Base-by-base conservation (phyloP, 768 basidiomycete species). In the Hygrophorus russula region DNA sequence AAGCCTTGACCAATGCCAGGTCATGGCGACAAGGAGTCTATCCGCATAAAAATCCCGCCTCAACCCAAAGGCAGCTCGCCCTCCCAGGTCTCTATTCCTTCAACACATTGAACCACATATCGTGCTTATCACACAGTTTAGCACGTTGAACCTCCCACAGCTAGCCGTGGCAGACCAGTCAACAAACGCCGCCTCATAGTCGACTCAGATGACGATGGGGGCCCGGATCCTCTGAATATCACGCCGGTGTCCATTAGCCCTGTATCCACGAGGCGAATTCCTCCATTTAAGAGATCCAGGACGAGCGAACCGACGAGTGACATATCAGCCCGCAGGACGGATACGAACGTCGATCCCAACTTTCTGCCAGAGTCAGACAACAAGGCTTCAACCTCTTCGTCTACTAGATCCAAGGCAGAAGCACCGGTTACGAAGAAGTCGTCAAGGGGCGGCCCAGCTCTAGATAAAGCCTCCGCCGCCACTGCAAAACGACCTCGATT, bases 401-500 rank as follows among this genome's bases (percentile, higher is more conserved):
- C 24, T 7, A 24, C 24, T 7, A 24, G 7, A 24, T 24, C 7
- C 24, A 24, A 24, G 24, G 24, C 24, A 24, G 24, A 24, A 24
- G 24, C 24, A 7, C 3, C 7, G 24, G 24, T 24, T 7, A 7
- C 7, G 4, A 24, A 24, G 24, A 24, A 24, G 24, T 24, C 24
- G 24, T 24, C 24, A 24, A 24, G 24, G 7, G 24, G 24, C 7
- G 24, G 14, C 28, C 27, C 13, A 20, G 35, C 19, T 12, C 41
- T 39, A 30, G 53, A 48, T 35, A 40, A 49, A 6, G 53, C 48
- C 6, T 57, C 53, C 15, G 52, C 49, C 29, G 52, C 57, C 38
- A 55, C 54, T 32, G 60, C 58, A n/a, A 56, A 58, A 41, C 58
- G 66, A 35, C 41, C 58, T 15, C 64, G 65, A 30, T 51, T 58